Base-by-base conservation (phyloP, 2,329 filamentous ascomycete genomes). In the Aspergillus clavatus region DNA sequence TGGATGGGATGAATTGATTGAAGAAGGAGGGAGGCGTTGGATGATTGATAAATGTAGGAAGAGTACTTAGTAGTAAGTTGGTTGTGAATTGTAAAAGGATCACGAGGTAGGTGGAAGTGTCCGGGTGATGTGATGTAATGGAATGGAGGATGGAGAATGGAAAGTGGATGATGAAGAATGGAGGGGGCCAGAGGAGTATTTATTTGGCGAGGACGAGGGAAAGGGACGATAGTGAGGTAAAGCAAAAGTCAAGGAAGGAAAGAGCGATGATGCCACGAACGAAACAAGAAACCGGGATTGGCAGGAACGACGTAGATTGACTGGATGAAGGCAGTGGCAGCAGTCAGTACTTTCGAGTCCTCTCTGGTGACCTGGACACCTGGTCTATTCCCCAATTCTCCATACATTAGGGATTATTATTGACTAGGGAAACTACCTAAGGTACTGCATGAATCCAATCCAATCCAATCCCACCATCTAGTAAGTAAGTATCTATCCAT, bases 281-380 rank as follows among this genome's bases (percentile, higher is more conserved):
- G n/a, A 33, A 40, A 16, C 14, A 40, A 12, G 38, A 46, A 39
- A 44, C n/a, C 42, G 40, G 41, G 40, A 46, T 43, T 45, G 52
- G 50, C 47, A 45, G 50, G 42, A 50, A 46, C 31, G 7, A 18
- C n/a, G 4, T 18, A 11, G 31, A 35, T 35, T 35, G 4, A 16
- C 14, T 33, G n/a, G 29, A 12, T 10, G 5, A 24, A 24, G 8
- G 23, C 23, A 24, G 23, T 24, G 8, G 23, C 8, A 24, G 23
- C 23, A 24, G 23, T 24, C 5, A 24, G 8, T 24, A 24, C 23
- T 24, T n/a, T n/a, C n/a, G n/a, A n/a, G n/a, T n/a, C n/a, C n/a
- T n/a, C n/a, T n/a, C n/a, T n/a, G n/a, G n/a, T n/a, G n/a, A n/a
- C n/a, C n/a, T n/a, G n/a, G n/a, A n/a, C n/a, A n/a, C n/a, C n/a